A percentile compares a stretch with the other conserved stretches of the same genome.
Conservation (phyloP, 768 basidiomycete genomes). For the Gyrodon lividus region DNA sequence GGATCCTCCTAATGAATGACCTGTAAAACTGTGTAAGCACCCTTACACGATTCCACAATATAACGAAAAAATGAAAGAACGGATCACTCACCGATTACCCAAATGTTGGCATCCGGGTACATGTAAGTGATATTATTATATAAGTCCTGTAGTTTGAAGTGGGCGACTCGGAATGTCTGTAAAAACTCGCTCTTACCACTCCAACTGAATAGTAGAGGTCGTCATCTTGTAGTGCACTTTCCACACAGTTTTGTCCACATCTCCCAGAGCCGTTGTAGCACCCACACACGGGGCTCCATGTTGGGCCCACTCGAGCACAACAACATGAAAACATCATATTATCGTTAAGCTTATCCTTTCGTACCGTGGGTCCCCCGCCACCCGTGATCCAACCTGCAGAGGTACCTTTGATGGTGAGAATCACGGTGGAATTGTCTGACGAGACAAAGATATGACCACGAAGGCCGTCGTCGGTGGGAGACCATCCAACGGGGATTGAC, state of each 20-base stretch:
- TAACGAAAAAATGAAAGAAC: neutral
- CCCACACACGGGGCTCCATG: conserved; percentile 90
- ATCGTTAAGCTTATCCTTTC: conserved; percentile 92
- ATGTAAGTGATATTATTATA: conserved; percentile 91
- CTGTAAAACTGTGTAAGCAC: conserved; percentile 15
- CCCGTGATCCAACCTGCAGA: conserved; percentile 67
- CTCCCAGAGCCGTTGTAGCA: conserved; percentile 75
- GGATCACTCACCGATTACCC: conserved; percentile 66
- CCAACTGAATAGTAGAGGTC: conserved; percentile 88
- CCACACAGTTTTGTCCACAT: conserved; percentile 81
- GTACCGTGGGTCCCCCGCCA: conserved; percentile 77
- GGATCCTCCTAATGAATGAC: conserved; percentile 83
- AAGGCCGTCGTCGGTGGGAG: conserved; percentile 83
- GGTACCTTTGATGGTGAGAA: conserved; percentile 93
- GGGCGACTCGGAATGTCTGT: neutral
- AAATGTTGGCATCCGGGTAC: conserved; percentile 88
- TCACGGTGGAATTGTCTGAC: conserved; percentile 78
- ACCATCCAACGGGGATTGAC: conserved; percentile 85
- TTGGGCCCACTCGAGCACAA: conserved; percentile 91
- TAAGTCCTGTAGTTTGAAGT: conserved; percentile 56
- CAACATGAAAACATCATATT: conserved; percentile 97
- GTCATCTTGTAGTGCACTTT: conserved; percentile 74
- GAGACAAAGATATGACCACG: conserved; percentile 91
- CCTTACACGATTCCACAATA: neutral
- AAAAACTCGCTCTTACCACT: conserved; percentile 50